Conservation (phyloP, 2,329 filamentous ascomycete species). For the Colletotrichum sp. region DNA sequence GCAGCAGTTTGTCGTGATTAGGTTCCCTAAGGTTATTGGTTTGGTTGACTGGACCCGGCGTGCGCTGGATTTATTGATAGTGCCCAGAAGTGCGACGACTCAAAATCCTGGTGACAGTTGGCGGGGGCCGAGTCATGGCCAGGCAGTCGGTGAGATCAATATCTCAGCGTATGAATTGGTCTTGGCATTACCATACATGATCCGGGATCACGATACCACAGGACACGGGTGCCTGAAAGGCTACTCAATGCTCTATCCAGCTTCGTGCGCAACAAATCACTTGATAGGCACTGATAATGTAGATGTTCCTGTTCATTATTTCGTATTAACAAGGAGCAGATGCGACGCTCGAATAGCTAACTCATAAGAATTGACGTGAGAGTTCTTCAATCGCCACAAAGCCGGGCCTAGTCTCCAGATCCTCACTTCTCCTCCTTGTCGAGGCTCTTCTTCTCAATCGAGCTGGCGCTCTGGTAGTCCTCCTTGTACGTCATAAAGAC, state of each 20-base stretch:
- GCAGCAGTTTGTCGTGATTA: not conserved
- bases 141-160: not conserved
- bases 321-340: not conserved
- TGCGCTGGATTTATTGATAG: not conserved
- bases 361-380: not conserved
- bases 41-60: not conserved
- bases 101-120: not conserved
- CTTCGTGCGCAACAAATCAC: not conserved
- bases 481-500: constrained; percentile 15
- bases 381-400: not conserved
- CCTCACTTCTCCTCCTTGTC: constrained; percentile 1
- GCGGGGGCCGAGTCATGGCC: not conserved
- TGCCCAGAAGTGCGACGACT: not conserved
- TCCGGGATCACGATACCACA: not conserved
- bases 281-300: not conserved
- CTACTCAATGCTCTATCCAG: not conserved
- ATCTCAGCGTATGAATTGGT: not conserved
- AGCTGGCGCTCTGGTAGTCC: not conserved
- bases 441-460: not conserved
- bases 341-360: not conserved
- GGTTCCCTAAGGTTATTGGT: not conserved
- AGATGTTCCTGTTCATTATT: not conserved
- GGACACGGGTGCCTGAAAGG: not conserved
- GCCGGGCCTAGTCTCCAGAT: not conserved
- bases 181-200: not conserved